Percentiles rank a stretch among this genome's conserved stretches.
These are phyloP conservation scores for Pythium phragmitis DNA, from an alignment of 352 stramenopile species.

Conservation along the genomic window DNA sequence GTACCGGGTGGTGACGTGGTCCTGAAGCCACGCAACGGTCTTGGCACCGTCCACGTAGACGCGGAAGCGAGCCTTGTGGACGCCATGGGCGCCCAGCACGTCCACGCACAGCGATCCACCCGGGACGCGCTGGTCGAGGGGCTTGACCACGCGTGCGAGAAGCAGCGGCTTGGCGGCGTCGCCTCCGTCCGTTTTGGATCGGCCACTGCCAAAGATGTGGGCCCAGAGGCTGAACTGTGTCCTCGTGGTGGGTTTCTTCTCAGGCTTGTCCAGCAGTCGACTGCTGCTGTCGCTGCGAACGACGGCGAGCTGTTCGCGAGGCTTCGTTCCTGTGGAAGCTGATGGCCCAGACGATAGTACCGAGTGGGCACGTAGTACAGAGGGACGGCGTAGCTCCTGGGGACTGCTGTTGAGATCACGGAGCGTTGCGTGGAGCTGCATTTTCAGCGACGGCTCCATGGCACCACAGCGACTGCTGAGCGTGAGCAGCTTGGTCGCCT, in stretches of 20 bases:
- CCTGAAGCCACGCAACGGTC: constrained; percentile 38
- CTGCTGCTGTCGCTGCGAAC: constrained; percentile 18
- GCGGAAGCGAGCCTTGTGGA: constrained; percentile 24
- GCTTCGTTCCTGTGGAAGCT: background rate
- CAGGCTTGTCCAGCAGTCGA: constrained; percentile 25
- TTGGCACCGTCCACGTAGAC: constrained; percentile 34
- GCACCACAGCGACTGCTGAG: constrained; percentile 12
- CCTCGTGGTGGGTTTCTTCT: background rate
- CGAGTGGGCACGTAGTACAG: constrained; percentile 18
- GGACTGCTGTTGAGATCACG: constrained; percentile 9
- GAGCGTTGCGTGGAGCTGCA: constrained; percentile 49
- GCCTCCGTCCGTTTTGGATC: background rate
- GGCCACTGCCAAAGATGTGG: constrained; percentile 14
- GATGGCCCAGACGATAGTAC: background rate
- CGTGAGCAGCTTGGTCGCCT: constrained; percentile 36
- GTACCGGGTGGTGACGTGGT: constrained; percentile 24
- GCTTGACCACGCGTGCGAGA: constrained; percentile 1
- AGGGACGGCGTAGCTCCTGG: background rate
- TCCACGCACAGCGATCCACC: constrained; percentile 24
- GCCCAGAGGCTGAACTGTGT: constrained; percentile 19
- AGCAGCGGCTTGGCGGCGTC: constrained; percentile 12
- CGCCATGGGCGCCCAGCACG: constrained; percentile 15
- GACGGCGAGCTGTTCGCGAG: background rate
- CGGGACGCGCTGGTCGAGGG: background rate
- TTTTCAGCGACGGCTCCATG: constrained; percentile 37